Percentiles rank a stretch among this genome's conserved stretches.
Evolutionary conservation across 179 eudicot species (phyloP).

Genomic region (Spergularia azorica): DNA sequence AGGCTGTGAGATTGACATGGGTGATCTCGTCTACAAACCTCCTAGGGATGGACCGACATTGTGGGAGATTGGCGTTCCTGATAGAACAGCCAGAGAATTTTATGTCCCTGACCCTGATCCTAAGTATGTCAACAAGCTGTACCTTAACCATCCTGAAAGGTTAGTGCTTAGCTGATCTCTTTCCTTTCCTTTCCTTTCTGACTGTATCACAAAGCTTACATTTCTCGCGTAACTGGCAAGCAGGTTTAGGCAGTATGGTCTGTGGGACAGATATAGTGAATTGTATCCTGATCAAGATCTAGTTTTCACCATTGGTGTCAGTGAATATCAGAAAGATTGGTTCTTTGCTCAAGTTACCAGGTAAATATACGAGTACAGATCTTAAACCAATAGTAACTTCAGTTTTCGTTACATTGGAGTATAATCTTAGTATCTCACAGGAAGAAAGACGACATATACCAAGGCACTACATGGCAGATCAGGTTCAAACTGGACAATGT

Average conservation of each 20-base stretch:
- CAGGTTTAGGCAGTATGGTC: slow-evolving; percentile 88
- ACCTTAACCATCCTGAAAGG: slow-evolving; percentile 75
- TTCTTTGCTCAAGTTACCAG: slow-evolving; percentile 85
- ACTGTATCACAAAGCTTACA: not conserved
- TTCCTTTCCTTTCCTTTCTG: not conserved
- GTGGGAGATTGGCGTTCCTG: slow-evolving; percentile 90
- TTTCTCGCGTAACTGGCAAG: not conserved
- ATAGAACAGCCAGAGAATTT: slow-evolving; percentile 81
- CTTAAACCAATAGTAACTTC: not conserved
- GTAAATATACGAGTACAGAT: slow-evolving; percentile 29
- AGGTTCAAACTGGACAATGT: slow-evolving; percentile 58
- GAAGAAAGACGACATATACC: slow-evolving; percentile 42
- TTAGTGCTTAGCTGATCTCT: slow-evolving; percentile 14
- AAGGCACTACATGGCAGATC: slow-evolving; percentile 86
- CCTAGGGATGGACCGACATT: slow-evolving; percentile 86
- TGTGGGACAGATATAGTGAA: slow-evolving; percentile 80
- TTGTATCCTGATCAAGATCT: slow-evolving; percentile 66
- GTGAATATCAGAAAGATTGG: slow-evolving; percentile 75
- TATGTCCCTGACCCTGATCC: slow-evolving; percentile 87
- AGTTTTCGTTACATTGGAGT: too few relatives aligned
- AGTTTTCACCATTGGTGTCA: slow-evolving; percentile 57
- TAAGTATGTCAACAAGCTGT: slow-evolving; percentile 57
- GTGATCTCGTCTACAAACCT: slow-evolving; percentile 65
- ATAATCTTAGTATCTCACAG: slow-evolving; percentile 27
- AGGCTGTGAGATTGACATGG: slow-evolving; percentile 55